Evolutionary conservation across 257 asterid species (phyloP), one percentile per base, ranked within the genome.

Genomic region (Henckelia pumila): DNA sequence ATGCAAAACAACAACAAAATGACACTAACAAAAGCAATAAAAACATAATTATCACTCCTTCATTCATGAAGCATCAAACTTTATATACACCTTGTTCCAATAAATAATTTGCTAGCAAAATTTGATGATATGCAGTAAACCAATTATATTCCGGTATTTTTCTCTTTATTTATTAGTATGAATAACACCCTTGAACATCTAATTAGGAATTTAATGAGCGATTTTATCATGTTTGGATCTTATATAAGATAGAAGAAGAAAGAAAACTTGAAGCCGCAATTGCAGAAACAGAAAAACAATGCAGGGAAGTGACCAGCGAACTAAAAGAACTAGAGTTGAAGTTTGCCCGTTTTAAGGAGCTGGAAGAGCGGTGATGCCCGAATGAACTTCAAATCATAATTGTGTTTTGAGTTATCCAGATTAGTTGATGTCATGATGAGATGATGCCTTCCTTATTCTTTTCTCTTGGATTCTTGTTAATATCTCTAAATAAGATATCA

Each of bases 251-350:
- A 78, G 97, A 88, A 85, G 99, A 88, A 77, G 99, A 94, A 75
- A 76, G 88, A 32, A 88, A 91, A 79, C 97, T 94, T 71, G 97
- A 91, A 87, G 95, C 99, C 55, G 97, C 95, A 61, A 94, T 94
- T 78, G 79, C 80, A 40, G 99, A 91, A 84, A 91, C 97, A 70
- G 99, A 94, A 83, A 91, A 87, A 81, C 96, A 88, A 77, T 84
- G 91, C 68, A 78, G 88, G 7, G 95, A 80, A 71, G 99, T 94
- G 73, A 88, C 87, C 61, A 78, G 87, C 57, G 93, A 94, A 79
- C 75, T 94, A 60, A 94, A 81, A 82, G 95, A 87, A 64, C 86
- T 94, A 74, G 97, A 94, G 78, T 63, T 87, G 33, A 94, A 94
- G 73, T 91, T 95, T 26, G 62, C 84, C 78, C 96, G 97, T 60